These are phyloP conservation scores for Quercus ilex DNA, from an alignment of 306 rosid genomes.

Conservation along the genomic window DNA sequence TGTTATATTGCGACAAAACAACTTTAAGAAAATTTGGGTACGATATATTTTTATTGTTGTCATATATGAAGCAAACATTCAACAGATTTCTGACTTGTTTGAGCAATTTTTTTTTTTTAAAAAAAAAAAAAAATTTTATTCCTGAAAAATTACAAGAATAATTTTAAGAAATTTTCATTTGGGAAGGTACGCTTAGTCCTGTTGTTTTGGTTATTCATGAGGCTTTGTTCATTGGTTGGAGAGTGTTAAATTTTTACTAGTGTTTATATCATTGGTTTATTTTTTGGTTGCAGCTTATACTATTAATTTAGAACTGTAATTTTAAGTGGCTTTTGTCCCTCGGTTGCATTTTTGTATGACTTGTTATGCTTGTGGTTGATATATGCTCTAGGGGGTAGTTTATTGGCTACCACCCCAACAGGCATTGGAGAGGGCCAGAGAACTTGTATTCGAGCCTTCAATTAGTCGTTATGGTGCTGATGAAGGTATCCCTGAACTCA, in stretches of 20 bases:
- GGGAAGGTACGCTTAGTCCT: not conserved
- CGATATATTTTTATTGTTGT: not conserved
- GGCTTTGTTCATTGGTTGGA: not conserved
- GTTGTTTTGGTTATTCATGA: not conserved
- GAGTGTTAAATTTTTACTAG: not conserved
- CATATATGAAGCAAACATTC: not conserved
- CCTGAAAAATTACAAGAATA: not conserved
- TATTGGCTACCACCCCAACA: slow-evolving; percentile 91
- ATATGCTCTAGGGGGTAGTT: slow-evolving; percentile 74
- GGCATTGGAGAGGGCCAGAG: slow-evolving; percentile 77
- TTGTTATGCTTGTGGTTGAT: slow-evolving; percentile 11
- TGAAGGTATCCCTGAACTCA: slow-evolving; percentile 91
- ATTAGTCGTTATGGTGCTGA: slow-evolving; percentile 86
- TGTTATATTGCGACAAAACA: too few relatives aligned
- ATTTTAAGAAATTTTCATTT: not conserved
- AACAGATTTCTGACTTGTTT: not conserved
- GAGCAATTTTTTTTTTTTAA: not conserved
- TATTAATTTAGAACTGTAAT: not conserved
- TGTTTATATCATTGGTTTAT: not conserved
- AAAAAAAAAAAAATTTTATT: not conserved
- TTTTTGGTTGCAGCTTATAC: not conserved
- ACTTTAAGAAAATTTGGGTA: not conserved
- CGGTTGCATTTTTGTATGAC: not conserved
- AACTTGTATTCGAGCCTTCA: slow-evolving; percentile 78
- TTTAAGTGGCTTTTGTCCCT: not conserved